Evolutionary conservation across 208 protist species (phyloP).

Genomic region (Herpetomonas tarakana): DNA sequence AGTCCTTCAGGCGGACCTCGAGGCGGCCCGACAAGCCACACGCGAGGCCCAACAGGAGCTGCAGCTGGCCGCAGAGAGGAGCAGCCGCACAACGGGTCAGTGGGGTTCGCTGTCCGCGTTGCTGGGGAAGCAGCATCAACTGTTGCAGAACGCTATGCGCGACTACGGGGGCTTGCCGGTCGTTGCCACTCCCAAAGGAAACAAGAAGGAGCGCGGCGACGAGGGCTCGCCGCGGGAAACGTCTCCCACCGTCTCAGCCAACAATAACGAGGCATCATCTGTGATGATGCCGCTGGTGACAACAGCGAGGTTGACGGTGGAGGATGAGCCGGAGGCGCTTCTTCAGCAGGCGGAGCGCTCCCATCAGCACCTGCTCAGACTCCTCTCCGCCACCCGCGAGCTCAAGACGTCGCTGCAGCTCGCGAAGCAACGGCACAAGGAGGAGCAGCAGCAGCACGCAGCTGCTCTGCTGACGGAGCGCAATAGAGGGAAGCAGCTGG

Average conservation of each 20-base stretch:
- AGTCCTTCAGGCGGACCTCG: not conserved
- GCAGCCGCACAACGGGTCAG: not conserved
- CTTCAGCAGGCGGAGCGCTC: not conserved
- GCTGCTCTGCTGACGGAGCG: not conserved
- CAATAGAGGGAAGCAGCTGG: not conserved
- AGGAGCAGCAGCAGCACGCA: not conserved
- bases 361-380: not conserved
- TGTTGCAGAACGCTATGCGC: conserved; percentile 2
- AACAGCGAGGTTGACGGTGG: no score
- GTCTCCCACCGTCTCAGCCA: not conserved
- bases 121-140: not conserved
- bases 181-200: not conserved
- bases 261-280: not conserved
- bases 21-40: not conserved
- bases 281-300: no score
- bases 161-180: not conserved
- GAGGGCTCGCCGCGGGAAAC: not conserved
- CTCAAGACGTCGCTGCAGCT: not conserved
- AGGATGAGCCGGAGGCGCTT: no score
- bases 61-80: not conserved
- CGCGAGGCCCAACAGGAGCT: not conserved
- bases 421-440: not conserved
- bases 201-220: not conserved
- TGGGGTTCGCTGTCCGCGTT: not conserved
- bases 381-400: not conserved